phyloP scores from a whole-genome alignment of 768 basidiomycete species.

The Trametes gibbosa region DNA sequence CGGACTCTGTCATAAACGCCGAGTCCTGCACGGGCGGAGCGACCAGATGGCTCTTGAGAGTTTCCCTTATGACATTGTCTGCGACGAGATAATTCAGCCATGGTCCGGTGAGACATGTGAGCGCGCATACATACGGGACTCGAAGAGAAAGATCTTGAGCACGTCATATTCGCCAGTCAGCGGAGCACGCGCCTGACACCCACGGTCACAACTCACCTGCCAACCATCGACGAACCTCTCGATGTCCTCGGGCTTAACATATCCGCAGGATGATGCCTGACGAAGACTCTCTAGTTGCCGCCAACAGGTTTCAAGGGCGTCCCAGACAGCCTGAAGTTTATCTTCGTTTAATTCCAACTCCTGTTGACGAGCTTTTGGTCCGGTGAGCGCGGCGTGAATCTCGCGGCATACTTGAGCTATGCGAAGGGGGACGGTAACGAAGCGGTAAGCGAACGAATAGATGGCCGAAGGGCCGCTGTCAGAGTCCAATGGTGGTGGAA shows the following conservation, averaged over 20 bases:
- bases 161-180: constrained; percentile 1
- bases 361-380: constrained; percentile 66
- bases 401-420: constrained; percentile 75
- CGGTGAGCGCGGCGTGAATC: constrained; percentile 77
- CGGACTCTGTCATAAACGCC: constrained; percentile 15
- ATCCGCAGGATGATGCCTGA: constrained; percentile 37
- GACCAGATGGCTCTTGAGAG: constrained; percentile 61
- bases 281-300: constrained; percentile 73
- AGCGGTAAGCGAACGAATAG: constrained; percentile 54
- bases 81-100: constrained; percentile 15
- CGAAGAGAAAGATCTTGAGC: constrained; percentile 80
- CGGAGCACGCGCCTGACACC: neutral
- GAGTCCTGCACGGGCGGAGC: constrained; percentile 21
- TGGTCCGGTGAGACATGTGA: neutral
- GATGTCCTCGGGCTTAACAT: constrained; percentile 49
- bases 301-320: constrained; percentile 78
- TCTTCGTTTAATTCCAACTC: constrained; percentile 52
- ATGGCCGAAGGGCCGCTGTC: constrained; percentile 34
- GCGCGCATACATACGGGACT: constrained; percentile 61
- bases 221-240: constrained; percentile 78
- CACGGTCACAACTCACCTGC: constrained; percentile 57
- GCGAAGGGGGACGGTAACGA: constrained; percentile 68
- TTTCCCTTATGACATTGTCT: constrained; percentile 87
- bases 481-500: constrained; percentile 30
- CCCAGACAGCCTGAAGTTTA: constrained; percentile 79